Conservation (phyloP, 441 rosid genomes). For the Syzygium malaccense region DNA sequence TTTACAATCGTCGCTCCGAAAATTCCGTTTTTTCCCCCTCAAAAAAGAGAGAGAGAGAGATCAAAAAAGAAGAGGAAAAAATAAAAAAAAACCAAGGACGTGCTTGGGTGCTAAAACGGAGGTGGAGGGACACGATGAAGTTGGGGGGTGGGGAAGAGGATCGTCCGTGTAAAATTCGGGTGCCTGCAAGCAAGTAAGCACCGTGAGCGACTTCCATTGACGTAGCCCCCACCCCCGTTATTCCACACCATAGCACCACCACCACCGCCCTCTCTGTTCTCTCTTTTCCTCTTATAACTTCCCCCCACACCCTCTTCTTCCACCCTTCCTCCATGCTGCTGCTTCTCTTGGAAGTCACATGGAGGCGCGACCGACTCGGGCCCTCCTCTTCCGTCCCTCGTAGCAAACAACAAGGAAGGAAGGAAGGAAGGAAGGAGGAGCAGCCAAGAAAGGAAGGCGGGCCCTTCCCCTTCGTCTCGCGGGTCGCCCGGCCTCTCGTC, state of each 20-base stretch:
- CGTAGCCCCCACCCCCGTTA: background rate
- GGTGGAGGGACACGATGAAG: background rate
- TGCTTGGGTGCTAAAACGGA: background rate
- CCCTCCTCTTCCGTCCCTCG: background rate
- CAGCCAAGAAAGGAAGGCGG: too few relatives aligned
- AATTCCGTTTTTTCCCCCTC: background rate
- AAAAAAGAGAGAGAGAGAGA: background rate
- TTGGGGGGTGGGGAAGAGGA: background rate
- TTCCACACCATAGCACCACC: background rate
- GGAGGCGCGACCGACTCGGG: background rate
- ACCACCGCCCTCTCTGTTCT: background rate
- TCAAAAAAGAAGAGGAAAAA: fast-evolving
- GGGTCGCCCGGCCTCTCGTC: background rate
- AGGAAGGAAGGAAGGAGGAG: background rate
- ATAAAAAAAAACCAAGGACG: background rate
- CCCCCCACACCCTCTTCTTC: background rate
- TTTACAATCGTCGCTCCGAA: background rate
- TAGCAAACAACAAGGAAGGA: background rate
- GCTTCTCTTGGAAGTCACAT: background rate
- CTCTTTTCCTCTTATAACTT: background rate
- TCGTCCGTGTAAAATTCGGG: background rate
- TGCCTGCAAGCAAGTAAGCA: background rate
- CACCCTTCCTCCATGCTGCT: background rate
- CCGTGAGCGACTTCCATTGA: background rate
- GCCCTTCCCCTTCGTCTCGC: background rate